A percentile compares a stretch with the other conserved stretches of the same genome.
phyloP scores from a whole-genome alignment of 495 filamentous ascomycete genomes.

The Hypoxylon lienhwacheense region DNA sequence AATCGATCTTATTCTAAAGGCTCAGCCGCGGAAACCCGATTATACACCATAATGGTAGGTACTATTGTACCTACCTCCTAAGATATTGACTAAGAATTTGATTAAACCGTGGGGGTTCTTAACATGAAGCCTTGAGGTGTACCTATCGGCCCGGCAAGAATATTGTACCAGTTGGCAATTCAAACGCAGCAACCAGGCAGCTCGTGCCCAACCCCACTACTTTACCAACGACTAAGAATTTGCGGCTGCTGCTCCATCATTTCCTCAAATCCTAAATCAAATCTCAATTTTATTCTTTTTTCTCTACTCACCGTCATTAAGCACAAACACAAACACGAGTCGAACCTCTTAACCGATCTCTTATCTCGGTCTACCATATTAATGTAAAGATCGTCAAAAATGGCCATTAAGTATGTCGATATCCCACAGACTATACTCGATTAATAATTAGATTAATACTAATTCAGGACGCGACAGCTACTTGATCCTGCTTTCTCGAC shows the following conservation, averaged over 20 bases:
- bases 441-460: slow-evolving; percentile 36
- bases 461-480: slow-evolving; percentile 64
- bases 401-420: slow-evolving; percentile 53
- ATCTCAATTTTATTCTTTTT: no score
- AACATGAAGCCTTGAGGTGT: no score
- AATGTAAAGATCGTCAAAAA: slow-evolving; percentile 45
- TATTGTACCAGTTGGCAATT: slow-evolving; percentile 5
- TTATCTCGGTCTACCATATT: slow-evolving; percentile 25
- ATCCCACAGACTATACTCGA: background rate
- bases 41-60: background rate
- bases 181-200: slow-evolving; percentile 13
- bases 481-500: slow-evolving; percentile 92
- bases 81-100: no score
- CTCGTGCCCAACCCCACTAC: slow-evolving; percentile 42
- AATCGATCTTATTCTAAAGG: background rate
- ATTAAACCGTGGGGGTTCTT: slow-evolving; percentile 19
- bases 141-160: slow-evolving; percentile 14
- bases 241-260: slow-evolving; percentile 8
- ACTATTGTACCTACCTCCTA: no score
- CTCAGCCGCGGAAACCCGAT: slow-evolving; percentile 12
- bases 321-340: slow-evolving; percentile 16
- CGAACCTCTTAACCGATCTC: background rate
- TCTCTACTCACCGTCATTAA: slow-evolving; percentile 6
- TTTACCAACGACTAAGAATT: slow-evolving; percentile 24
- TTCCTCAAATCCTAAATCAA: slow-evolving; percentile 12